These are phyloP conservation scores for Gautieria morchelliformis DNA, from an alignment of 768 basidiomycete species.

Conservation along the genomic window DNA sequence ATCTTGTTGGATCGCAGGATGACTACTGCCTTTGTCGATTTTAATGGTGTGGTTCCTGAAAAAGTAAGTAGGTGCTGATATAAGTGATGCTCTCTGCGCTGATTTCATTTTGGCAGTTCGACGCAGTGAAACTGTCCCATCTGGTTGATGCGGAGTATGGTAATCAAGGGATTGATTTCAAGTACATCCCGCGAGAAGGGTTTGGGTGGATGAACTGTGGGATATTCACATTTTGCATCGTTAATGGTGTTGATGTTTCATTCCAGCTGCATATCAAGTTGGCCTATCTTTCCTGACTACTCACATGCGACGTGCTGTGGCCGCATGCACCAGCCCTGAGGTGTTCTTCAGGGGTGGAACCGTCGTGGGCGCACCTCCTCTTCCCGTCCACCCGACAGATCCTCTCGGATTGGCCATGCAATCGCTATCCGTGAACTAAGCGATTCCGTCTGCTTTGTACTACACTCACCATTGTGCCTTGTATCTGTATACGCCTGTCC, in stretches of 20 bases:
- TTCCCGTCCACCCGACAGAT: conserved; percentile 26
- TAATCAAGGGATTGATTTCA: conserved; percentile 95
- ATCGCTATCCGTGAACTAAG: conserved; percentile 14
- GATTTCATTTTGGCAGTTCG: conserved; percentile 46
- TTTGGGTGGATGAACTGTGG: conserved; percentile 98
- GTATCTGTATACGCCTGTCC: not conserved
- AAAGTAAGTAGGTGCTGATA: conserved; percentile 44
- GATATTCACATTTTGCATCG: not conserved
- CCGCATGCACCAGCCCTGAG: conserved; percentile 89
- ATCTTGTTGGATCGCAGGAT: conserved; percentile 42
- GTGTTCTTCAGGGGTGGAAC: conserved; percentile 57
- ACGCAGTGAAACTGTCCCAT: conserved; percentile 92
- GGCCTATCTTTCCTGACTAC: conserved; percentile 90
- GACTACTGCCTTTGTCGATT: conserved; percentile 91
- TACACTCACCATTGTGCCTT: not conserved
- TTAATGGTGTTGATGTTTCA: conserved; percentile 6
- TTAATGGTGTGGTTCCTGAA: conserved; percentile 96
- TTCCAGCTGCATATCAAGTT: conserved; percentile 85
- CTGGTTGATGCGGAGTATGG: conserved; percentile 97
- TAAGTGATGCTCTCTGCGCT: not conserved
- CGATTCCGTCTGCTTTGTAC: not conserved
- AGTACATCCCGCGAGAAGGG: conserved; percentile 93
- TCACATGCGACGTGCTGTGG: conserved; percentile 92
- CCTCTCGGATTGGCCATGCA: conserved; percentile 33
- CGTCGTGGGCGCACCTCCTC: conserved; percentile 26